A percentile compares a stretch with the other conserved stretches of the same genome.
phyloP scores from a whole-genome alignment of 345 rosid species.

The Hibiscus mutabilis region DNA sequence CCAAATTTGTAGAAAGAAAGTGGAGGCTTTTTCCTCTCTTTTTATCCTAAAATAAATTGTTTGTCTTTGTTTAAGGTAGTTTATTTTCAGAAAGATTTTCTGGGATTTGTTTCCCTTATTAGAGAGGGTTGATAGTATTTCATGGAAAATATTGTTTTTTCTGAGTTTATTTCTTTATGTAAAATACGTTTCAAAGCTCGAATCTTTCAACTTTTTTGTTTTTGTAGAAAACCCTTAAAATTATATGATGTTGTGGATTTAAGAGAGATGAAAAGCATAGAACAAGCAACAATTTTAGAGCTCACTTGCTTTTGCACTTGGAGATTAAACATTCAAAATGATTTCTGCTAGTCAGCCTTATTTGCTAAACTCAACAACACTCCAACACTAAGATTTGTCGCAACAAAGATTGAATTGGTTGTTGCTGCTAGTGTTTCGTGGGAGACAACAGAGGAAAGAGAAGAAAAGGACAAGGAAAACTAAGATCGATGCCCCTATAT shows the following conservation, averaged over 20 bases:
- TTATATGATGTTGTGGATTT: conserved; percentile 6
- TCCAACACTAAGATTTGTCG: no score
- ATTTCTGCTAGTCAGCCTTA: no score
- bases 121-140: neutral
- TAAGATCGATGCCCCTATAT: no score
- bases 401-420: no score
- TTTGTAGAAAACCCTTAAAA: neutral
- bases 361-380: no score
- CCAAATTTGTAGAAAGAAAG: conserved; percentile 3
- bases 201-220: neutral
- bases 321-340: no score
- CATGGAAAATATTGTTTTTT: conserved; percentile 36
- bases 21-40: neutral
- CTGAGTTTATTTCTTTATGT: conserved; percentile 50
- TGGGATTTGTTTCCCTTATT: neutral
- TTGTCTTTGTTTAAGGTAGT: neutral
- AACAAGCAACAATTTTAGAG: no score
- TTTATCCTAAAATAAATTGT: neutral
- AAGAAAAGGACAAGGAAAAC: no score
- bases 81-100: neutral
- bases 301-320: no score
- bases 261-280: no score
- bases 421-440: no score
- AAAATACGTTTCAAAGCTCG: neutral
- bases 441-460: no score